phyloP scores from a whole-genome alignment of 345 rosid species.

The Cochlearia excelsa region DNA sequence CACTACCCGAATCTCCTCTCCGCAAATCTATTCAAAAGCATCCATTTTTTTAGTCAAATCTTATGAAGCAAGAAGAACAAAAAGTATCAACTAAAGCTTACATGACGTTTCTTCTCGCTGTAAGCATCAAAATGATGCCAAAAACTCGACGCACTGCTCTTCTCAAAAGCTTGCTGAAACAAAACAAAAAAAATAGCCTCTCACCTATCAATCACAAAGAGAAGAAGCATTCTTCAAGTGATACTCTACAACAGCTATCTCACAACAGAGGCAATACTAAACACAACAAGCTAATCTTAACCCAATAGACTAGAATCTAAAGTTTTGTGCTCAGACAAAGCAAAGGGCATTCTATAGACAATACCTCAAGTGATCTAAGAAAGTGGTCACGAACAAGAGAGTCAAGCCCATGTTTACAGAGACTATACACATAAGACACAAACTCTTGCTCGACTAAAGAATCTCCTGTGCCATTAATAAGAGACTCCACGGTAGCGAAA shows the following conservation, averaged over 20 bases:
- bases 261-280: conserved; percentile 7
- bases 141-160: conserved; percentile 51
- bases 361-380: conserved; percentile 63
- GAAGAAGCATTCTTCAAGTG: conserved; percentile 2
- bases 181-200: not conserved
- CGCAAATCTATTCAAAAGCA: conserved; percentile 39
- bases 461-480: conserved; percentile 48
- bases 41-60: conserved; percentile 9
- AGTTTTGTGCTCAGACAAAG: not conserved
- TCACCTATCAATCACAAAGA: not conserved
- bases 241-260: not conserved
- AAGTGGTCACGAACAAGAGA: conserved; percentile 74
- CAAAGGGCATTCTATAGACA: not conserved
- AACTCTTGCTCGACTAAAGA: conserved; percentile 44
- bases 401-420: conserved; percentile 67
- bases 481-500: conserved; percentile 53
- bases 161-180: conserved; percentile 67
- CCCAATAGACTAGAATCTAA: not conserved
- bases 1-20: conserved; percentile 55
- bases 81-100: conserved; percentile 26
- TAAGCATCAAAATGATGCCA: conserved; percentile 70
- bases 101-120: conserved; percentile 36
- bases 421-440: conserved; percentile 48
- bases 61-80: not conserved
- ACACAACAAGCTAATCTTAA: not conserved